Evolutionary conservation across 225 moss, liverwort and hornwort genomes (phyloP).

Genomic region (Bryum argenteum): DNA sequence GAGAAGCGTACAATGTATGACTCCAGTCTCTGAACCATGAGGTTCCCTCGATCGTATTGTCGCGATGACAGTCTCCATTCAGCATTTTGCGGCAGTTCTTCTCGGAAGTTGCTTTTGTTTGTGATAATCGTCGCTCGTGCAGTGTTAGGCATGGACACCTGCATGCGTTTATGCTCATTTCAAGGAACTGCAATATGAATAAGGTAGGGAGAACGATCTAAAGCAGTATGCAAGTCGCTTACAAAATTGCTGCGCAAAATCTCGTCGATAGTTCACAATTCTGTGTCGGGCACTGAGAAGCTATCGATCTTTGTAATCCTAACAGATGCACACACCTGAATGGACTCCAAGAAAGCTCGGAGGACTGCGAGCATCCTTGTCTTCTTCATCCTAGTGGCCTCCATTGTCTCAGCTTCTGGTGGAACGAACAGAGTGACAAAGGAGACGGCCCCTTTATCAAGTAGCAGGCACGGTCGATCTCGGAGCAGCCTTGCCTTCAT

Average conservation of each 20-base stretch:
- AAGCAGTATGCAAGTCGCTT: neutral
- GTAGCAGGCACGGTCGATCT: slow-evolving; percentile 25
- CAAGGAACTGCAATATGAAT: neutral
- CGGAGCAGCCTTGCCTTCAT: slow-evolving; percentile 19
- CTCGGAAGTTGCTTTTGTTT: slow-evolving; percentile 29
- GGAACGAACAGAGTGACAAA: slow-evolving; percentile 42
- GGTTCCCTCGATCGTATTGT: slow-evolving; percentile 30
- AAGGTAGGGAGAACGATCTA: neutral
- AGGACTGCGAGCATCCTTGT: slow-evolving; percentile 34
- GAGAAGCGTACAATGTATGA: slow-evolving; percentile 48
- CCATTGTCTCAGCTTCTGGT: slow-evolving; percentile 17
- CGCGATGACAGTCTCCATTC: slow-evolving; percentile 29
- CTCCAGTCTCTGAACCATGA: slow-evolving; percentile 50
- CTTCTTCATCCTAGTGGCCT: slow-evolving; percentile 9
- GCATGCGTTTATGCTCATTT: slow-evolving; percentile 18
- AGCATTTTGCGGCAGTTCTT: slow-evolving; percentile 29
- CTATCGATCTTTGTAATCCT: slow-evolving; percentile 24
- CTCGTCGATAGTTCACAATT: too few relatives aligned
- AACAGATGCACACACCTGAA: slow-evolving; percentile 34
- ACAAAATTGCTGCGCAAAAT: neutral
- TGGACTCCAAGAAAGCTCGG: slow-evolving; percentile 42
- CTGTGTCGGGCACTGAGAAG: too few relatives aligned
- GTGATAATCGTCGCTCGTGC: slow-evolving; percentile 30
- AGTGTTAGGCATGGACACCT: slow-evolving; percentile 52
- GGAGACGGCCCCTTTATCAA: slow-evolving; percentile 30